A percentile compares a stretch with the other conserved stretches of the same genome.
Evolutionary conservation across 768 basidiomycete genomes (phyloP).

Genomic region (Galerina marginata): DNA sequence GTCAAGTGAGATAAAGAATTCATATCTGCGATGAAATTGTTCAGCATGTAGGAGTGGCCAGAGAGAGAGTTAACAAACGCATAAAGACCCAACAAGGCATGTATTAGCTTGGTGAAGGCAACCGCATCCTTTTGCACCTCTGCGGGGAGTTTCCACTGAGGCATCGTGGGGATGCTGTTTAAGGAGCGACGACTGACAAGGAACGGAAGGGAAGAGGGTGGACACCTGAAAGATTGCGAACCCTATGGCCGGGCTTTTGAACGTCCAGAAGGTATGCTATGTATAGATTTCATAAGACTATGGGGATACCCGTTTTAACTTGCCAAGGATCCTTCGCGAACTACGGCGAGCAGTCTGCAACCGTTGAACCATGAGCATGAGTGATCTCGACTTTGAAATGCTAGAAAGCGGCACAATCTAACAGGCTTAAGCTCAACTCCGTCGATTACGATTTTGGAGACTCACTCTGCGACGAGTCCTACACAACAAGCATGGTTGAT

Average conservation of each 20-base stretch:
- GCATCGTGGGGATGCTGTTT: slow-evolving; percentile 37
- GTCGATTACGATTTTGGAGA: background rate
- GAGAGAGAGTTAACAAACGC: slow-evolving; percentile 38
- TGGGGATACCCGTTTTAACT: slow-evolving; percentile 1
- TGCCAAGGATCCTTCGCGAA: background rate
- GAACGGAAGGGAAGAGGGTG: background rate
- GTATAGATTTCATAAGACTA: background rate
- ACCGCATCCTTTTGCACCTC: slow-evolving; percentile 53
- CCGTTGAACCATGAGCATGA: background rate
- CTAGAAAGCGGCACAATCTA: background rate
- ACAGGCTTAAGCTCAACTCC: background rate
- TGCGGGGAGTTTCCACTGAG: slow-evolving; percentile 56
- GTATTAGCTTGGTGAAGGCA: slow-evolving; percentile 57
- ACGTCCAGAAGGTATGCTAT: background rate
- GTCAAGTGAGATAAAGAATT: slow-evolving; percentile 62
- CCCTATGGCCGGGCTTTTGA: background rate
- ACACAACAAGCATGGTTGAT: too few species aligned
- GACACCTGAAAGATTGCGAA: background rate
- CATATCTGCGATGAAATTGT: slow-evolving; percentile 48
- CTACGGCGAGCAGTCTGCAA: background rate
- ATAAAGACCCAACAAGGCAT: slow-evolving; percentile 62
- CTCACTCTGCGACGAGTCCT: background rate
- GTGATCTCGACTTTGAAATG: background rate
- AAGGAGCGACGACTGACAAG: slow-evolving; percentile 3
- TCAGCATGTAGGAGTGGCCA: background rate